A percentile compares a stretch with the other conserved stretches of the same genome.
Conservation (phyloP, 2,329 filamentous ascomycete genomes). For the Talaromyces sp. region DNA sequence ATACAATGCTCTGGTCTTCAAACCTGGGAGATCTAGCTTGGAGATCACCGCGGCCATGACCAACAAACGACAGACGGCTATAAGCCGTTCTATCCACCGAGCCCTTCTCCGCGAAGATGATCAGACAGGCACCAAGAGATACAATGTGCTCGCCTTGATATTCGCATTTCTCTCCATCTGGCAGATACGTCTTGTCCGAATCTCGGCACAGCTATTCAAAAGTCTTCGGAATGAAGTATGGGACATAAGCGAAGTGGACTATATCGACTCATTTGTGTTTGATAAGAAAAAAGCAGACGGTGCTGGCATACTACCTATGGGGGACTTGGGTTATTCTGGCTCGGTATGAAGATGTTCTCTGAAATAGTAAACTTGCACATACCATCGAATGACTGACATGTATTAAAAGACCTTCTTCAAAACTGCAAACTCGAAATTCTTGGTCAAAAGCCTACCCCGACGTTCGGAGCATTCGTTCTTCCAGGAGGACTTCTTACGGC, state of each 20-base stretch:
- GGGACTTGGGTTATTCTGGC: conserved; percentile 70
- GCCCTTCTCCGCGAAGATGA: conserved; percentile 28
- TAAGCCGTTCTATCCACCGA: conserved; percentile 28
- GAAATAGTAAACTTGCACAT: too few species aligned
- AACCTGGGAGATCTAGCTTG: not conserved
- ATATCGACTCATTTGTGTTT: conserved; percentile 51
- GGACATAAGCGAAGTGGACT: conserved; percentile 54
- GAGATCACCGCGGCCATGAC: not conserved
- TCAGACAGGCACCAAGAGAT: conserved; percentile 22
- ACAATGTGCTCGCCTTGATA: conserved; percentile 42
- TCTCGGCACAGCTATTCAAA: conserved; percentile 49
- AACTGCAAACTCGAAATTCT: conserved; percentile 62
- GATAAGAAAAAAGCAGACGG: conserved; percentile 31
- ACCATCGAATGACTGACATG: not conserved
- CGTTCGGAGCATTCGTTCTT: conserved; percentile 70
- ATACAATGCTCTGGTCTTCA: not conserved
- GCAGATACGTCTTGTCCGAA: conserved; percentile 47
- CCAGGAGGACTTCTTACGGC: conserved; percentile 60
- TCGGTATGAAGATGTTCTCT: conserved; percentile 45
- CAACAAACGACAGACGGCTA: conserved; percentile 3
- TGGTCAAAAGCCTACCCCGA: conserved; percentile 69
- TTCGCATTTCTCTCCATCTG: conserved; percentile 55
- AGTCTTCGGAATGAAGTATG: conserved; percentile 52
- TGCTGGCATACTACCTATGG: conserved; percentile 53
- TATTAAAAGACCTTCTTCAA: conserved; percentile 62